Evolutionary conservation across 1,284 basidiomycete species (phyloP).

Genomic region (Trichosporon asahii): DNA sequence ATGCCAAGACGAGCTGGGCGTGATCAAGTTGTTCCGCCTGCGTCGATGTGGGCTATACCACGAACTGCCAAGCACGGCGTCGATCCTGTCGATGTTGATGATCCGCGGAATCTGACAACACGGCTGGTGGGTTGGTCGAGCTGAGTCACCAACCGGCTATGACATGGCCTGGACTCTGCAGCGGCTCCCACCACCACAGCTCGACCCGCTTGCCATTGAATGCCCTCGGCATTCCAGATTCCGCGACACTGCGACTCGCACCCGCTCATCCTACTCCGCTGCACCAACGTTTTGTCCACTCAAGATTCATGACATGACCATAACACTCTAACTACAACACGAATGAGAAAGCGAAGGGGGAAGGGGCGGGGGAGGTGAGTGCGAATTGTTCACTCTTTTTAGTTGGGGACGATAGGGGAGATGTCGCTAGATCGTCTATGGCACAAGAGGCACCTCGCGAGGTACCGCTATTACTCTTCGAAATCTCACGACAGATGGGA

Average conservation of each 20-base stretch:
- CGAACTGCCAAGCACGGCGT: not conserved
- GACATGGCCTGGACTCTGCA: not conserved
- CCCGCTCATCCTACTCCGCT: too few relatives aligned
- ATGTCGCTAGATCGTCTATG: not conserved
- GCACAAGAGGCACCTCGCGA: not conserved
- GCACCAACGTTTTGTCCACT: not conserved
- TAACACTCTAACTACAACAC: conserved; percentile 9
- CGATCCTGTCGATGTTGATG: not conserved
- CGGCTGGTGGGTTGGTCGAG: not conserved
- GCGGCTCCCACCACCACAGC: too few relatives aligned
- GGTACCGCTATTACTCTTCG: not conserved
- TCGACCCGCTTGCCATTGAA: too few relatives aligned
- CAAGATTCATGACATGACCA: conserved; percentile 5
- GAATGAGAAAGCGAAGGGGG: not conserved
- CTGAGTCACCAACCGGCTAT: not conserved
- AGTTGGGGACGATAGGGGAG: not conserved
- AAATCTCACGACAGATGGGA: not conserved
- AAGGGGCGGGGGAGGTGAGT: not conserved
- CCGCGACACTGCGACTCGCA: too few relatives aligned
- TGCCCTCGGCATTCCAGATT: not conserved
- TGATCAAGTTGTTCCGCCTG: too few relatives aligned
- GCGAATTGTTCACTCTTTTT: conserved; percentile 1
- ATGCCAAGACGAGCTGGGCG: too few relatives aligned
- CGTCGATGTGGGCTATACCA: not conserved
- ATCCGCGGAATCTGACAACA: not conserved